These are phyloP conservation scores for Cerioporus squamosus DNA, from an alignment of 1,284 basidiomycete genomes.

Conservation along the genomic window DNA sequence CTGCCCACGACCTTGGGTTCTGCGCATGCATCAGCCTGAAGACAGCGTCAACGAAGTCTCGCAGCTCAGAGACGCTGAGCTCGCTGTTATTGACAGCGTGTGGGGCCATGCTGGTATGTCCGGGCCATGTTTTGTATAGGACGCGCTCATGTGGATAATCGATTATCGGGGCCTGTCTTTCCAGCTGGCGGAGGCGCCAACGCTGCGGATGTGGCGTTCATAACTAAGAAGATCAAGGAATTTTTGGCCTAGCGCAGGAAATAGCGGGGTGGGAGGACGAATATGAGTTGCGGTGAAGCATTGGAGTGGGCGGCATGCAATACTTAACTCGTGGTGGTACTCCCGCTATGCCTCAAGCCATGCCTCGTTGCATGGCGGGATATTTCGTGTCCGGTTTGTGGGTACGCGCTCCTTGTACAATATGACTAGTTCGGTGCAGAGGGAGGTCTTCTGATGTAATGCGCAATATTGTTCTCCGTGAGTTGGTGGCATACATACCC, in stretches of 20 bases:
- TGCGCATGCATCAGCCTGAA: conserved; percentile 16
- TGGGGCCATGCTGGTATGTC: conserved; percentile 26
- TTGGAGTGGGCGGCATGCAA: too few relatives aligned
- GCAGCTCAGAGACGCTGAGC: conserved; percentile 13
- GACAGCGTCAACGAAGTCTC: conserved; percentile 23
- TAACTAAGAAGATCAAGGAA: conserved; percentile 21
- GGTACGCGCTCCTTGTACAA: too few relatives aligned
- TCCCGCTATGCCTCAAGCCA: too few relatives aligned
- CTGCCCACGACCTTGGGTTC: not conserved
- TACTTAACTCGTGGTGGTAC: too few relatives aligned
- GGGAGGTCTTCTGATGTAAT: too few relatives aligned
- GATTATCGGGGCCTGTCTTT: not conserved
- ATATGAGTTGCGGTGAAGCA: too few relatives aligned
- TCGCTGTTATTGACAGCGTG: conserved; percentile 23
- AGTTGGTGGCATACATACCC: too few relatives aligned
- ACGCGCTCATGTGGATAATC: not conserved
- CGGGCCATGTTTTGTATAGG: not conserved
- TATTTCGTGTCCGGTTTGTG: too few relatives aligned
- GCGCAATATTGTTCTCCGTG: too few relatives aligned
- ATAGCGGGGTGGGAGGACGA: not conserved
- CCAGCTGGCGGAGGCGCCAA: conserved; percentile 23
- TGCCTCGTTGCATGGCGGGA: too few relatives aligned
- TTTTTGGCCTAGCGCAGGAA: conserved; percentile 9
- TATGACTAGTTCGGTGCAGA: too few relatives aligned
- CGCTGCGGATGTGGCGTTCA: conserved; percentile 20